These are phyloP conservation scores for Byssoonygena ceratinophila DNA, from an alignment of 2,329 filamentous ascomycete genomes.

Conservation along the genomic window DNA sequence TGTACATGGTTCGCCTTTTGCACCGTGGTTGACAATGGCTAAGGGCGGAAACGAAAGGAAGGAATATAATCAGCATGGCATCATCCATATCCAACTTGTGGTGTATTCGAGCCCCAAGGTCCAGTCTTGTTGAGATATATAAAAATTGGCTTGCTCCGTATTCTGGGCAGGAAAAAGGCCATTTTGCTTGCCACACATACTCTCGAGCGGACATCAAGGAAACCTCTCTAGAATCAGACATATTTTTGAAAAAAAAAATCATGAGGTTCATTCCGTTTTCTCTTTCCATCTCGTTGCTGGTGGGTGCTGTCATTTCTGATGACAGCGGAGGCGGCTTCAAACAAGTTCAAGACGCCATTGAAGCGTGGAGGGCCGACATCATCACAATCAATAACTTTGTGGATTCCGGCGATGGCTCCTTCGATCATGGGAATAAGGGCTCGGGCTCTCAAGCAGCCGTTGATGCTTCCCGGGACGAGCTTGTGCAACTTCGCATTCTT, in stretches of 20 bases:
- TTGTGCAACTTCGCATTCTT: not conserved
- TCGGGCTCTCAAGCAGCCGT: not conserved
- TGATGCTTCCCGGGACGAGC: conserved; percentile 1
- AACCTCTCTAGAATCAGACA: not conserved
- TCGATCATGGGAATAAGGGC: not conserved
- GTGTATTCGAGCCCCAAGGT: not conserved
- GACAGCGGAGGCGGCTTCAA: not conserved
- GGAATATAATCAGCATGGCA: not conserved
- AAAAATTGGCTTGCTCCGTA: not conserved
- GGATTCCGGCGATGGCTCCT: not conserved
- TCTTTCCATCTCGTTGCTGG: not conserved
- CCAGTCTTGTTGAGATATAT: not conserved
- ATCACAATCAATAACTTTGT: conserved; percentile 4
- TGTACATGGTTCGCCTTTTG: not conserved
- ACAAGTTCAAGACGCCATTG: conserved; percentile 2
- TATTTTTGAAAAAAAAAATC: not conserved
- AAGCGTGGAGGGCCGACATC: conserved; percentile 1
- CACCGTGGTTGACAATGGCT: not conserved
- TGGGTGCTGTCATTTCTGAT: not conserved
- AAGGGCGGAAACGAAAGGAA: not conserved
- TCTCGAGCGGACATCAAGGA: not conserved
- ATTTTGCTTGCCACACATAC: not conserved
- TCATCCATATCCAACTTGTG: conserved; percentile 4
- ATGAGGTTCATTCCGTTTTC: conserved; percentile 3
- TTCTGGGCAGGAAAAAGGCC: not conserved